Evolutionary conservation across 225 moss, liverwort and hornwort species (phyloP).

Genomic region (Polytrichum commune): DNA sequence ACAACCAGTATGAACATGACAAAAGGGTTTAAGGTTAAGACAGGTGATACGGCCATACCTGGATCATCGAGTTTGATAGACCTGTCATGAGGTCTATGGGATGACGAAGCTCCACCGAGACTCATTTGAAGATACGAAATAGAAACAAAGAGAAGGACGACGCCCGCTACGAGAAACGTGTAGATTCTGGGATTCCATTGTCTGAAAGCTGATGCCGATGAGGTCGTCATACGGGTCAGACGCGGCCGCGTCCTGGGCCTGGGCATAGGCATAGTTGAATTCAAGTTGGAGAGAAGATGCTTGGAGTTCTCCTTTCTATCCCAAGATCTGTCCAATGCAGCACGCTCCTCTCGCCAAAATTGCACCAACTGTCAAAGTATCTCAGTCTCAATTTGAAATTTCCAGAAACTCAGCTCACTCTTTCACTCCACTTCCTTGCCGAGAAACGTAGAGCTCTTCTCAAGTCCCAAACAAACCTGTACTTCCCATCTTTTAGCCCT

Average conservation of each 20-base stretch:
- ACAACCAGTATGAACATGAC: no score
- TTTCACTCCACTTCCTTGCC: not conserved
- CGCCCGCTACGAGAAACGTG: constrained; percentile 40
- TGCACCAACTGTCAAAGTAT: not conserved
- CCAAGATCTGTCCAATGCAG: not conserved
- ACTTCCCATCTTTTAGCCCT: not conserved
- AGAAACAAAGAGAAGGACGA: constrained; percentile 54
- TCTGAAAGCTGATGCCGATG: constrained; percentile 17
- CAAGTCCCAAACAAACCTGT: not conserved
- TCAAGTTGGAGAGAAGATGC: not conserved
- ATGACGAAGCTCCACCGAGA: constrained; percentile 8
- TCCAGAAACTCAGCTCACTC: not conserved
- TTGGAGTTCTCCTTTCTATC: not conserved
- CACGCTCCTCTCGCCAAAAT: not conserved
- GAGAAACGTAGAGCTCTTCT: not conserved
- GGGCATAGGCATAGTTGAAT: constrained; percentile 33
- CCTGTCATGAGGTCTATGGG: constrained; percentile 14
- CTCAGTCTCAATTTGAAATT: not conserved
- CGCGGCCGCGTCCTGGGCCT: constrained; percentile 38
- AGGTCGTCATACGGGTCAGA: constrained; percentile 34
- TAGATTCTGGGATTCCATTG: constrained; percentile 29
- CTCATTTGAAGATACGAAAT: constrained; percentile 41
- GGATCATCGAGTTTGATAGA: constrained; percentile 14
- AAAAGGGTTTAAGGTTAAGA: no score
- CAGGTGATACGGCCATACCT: constrained; percentile 9